phyloP scores from a whole-genome alignment of 2,329 filamentous ascomycete species.

The Penicillium crustosum region DNA sequence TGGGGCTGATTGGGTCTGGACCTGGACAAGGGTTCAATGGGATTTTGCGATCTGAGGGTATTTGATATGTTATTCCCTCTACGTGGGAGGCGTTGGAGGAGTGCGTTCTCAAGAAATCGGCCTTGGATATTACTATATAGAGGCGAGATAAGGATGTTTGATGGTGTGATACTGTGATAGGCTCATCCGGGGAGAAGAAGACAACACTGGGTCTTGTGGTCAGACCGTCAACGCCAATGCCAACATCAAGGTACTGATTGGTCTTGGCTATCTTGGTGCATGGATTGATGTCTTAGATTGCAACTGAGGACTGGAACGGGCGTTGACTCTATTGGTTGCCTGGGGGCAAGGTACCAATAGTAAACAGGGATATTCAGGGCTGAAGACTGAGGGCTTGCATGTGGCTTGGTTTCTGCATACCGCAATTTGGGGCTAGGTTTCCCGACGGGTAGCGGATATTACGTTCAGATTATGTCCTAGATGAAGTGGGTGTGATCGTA shows the following conservation, averaged over 20 bases:
- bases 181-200: neutral
- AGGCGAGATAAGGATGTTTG: neutral
- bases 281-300: neutral
- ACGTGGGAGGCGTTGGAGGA: too few species aligned
- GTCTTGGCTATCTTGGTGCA: neutral
- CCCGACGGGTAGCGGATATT: neutral
- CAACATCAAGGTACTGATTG: neutral
- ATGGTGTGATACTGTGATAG: neutral
- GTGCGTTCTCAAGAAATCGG: neutral
- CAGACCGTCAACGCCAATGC: neutral
- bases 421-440: neutral
- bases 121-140: neutral
- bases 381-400: neutral
- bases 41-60: neutral
- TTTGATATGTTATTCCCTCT: neutral
- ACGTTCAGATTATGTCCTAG: neutral
- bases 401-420: neutral
- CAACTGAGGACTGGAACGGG: neutral
- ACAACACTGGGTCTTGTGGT: neutral
- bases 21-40: neutral
- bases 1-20: neutral
- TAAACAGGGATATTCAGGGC: neutral
- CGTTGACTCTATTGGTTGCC: neutral
- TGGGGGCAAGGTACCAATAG: neutral
- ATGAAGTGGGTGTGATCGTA: neutral